phyloP scores from a whole-genome alignment of 257 asterid species.

The Przewalskia tangutica region DNA sequence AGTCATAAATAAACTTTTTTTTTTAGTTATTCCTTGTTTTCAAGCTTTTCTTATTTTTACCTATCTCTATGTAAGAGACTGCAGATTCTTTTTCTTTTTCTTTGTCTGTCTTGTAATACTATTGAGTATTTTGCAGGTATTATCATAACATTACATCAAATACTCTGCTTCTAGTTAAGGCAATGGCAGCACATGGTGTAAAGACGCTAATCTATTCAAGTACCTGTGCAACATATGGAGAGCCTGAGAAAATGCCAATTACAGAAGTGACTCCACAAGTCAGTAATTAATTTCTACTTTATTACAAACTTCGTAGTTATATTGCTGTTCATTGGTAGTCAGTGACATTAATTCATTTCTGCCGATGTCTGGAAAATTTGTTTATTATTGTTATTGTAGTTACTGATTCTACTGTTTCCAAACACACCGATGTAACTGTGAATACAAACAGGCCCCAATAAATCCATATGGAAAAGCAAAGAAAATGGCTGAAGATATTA shows the following conservation, averaged over 20 bases:
- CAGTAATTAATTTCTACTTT: constrained; percentile 10
- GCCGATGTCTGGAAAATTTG: background rate
- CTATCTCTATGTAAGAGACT: too few species aligned
- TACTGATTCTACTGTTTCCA: background rate
- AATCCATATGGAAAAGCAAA: constrained; percentile 95
- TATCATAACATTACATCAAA: constrained; percentile 92
- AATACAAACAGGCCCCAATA: constrained; percentile 43
- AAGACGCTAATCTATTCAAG: constrained; percentile 84
- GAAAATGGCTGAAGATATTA: constrained; percentile 95
- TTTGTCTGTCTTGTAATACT: background rate
- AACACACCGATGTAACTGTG: background rate
- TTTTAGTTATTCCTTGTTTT: background rate
- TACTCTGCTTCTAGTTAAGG: constrained; percentile 62
- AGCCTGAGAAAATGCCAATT: constrained; percentile 89
- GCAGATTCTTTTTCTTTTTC: background rate
- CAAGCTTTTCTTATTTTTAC: too few species aligned
- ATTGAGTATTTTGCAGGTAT: constrained; percentile 34
- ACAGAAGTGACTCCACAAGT: constrained; percentile 81
- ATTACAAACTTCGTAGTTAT: background rate
- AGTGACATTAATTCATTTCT: too few species aligned
- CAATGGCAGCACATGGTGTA: constrained; percentile 59
- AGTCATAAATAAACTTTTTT: background rate
- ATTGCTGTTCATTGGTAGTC: too few species aligned
- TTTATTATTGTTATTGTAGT: background rate
- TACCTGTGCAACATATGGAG: constrained; percentile 94